Evolutionary conservation across 1,284 basidiomycete genomes (phyloP), one percentile per base, ranked within the genome.

Genomic region (Austroboletus niveus): DNA sequence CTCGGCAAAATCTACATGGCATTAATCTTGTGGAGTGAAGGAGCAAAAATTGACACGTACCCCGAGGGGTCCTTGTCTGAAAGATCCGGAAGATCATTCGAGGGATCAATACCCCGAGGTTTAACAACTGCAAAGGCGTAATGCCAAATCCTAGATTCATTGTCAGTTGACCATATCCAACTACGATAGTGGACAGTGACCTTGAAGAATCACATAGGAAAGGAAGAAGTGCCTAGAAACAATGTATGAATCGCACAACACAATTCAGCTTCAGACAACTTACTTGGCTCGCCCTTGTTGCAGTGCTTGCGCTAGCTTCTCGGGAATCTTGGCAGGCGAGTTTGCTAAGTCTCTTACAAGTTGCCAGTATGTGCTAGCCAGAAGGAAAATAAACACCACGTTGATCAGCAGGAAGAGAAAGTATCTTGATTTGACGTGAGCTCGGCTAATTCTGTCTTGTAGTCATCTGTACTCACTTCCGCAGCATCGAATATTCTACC

Each of bases 331-430:
- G 2, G 82, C 87, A 0, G 94, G 90, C 4, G 90, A 89, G 62
- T 92, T 88, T 8, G 92, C 90, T 43, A 96, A 75, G 65, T 96
- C 93, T 40, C 85, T 84, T 5, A 94, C 82, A 15, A 97, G 82
- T 44, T 92, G 88, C 85, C 88, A 92, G 63, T 94, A 94, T 0
- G 94, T 94, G 45, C 85, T 89, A 0, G 92, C 91, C 42, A 96
- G 75, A 11, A 98, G 80, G 75, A 98, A 98, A 58, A 98, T 93
- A 72, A 98, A 97, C 31, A 99, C 87, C 41, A 98, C 95, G 58
- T 95, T 95, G 69, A 94, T 78, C 53, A 99, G 79, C 1, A 99
- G 79, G 75, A 98, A 98, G 42, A 99, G 76, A 64, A 97, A 93
- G 67, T 97, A 94, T 79, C 92, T 94, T 60, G 12, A 9, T 40